A percentile compares a stretch with the other conserved stretches of the same genome.
phyloP scores from a whole-genome alignment of 495 filamentous ascomycete species.

The Lophiostoma macrostomum region DNA sequence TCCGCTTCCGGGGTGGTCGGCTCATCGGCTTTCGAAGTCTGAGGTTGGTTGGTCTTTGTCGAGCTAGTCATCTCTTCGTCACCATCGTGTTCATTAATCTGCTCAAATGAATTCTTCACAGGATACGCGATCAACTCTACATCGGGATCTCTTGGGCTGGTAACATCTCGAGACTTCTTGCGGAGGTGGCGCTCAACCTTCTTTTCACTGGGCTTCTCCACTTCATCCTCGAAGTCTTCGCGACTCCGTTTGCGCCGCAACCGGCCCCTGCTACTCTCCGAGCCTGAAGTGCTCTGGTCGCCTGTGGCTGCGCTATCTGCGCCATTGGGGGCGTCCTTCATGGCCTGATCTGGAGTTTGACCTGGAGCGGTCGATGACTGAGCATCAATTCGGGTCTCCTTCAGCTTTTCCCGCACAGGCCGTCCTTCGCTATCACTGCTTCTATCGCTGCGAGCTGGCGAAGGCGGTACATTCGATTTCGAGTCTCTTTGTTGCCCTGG shows the following conservation, averaged over 20 bases:
- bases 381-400: constrained; percentile 57
- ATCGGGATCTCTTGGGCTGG: constrained; percentile 6
- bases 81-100: constrained; percentile 15
- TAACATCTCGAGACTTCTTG: constrained; percentile 41
- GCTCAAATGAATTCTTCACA: constrained; percentile 22
- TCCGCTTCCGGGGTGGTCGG: constrained; percentile 7
- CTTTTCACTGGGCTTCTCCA: constrained; percentile 16
- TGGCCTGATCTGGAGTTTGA: constrained; percentile 17
- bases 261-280: constrained; percentile 41
- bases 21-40: background rate
- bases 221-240: constrained; percentile 37
- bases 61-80: constrained; percentile 17
- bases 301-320: background rate
- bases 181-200: constrained; percentile 33
- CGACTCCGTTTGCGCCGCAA: constrained; percentile 55
- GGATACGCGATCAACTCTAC: constrained; percentile 22
- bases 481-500: background rate
- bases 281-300: constrained; percentile 21
- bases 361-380: constrained; percentile 27
- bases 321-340: constrained; percentile 28
- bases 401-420: constrained; percentile 59
- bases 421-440: constrained; percentile 47
- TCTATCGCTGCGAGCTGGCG: constrained; percentile 28
- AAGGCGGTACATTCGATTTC: constrained; percentile 6
- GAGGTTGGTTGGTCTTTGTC: background rate